Evolutionary conservation across 1,139 yeast genomes (phyloP).

Genomic region (Debaryomyces robertsiae): DNA sequence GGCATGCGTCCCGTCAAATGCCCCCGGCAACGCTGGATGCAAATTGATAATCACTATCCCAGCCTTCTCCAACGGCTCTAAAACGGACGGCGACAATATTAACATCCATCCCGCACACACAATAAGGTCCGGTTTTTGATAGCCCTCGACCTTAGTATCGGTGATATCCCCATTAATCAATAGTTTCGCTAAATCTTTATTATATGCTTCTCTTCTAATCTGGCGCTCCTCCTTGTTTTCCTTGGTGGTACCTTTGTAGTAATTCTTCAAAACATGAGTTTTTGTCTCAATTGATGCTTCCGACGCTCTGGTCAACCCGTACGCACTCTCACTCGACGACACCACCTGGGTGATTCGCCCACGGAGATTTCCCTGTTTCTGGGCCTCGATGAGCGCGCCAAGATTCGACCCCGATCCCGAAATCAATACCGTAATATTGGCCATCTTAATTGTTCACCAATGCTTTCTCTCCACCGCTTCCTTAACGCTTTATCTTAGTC

Average conservation of each 20-base stretch:
- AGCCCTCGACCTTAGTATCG: conserved; percentile 27
- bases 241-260: conserved; percentile 74
- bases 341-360: conserved; percentile 74
- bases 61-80: conserved; percentile 62
- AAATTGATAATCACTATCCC: conserved; percentile 81
- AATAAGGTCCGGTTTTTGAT: conserved; percentile 70
- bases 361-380: conserved; percentile 39
- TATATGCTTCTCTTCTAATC: conserved; percentile 68
- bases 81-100: conserved; percentile 75
- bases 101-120: conserved; percentile 99
- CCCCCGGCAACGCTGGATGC: conserved; percentile 97
- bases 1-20: conserved; percentile 96
- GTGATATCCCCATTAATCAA: conserved; percentile 52
- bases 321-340: conserved; percentile 82
- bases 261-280: conserved; percentile 71
- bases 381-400: conserved; percentile 88
- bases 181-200: conserved; percentile 71
- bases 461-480: not conserved
- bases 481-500: not conserved
- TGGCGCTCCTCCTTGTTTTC: conserved; percentile 58
- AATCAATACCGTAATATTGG: conserved; percentile 70
- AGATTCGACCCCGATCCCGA: conserved; percentile 94
- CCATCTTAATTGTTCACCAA: conserved; percentile 10
- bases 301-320: conserved; percentile 78
- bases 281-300: conserved; percentile 67